Evolutionary conservation across 768 basidiomycete genomes (phyloP).

Genomic region (Boletellus ananas): DNA sequence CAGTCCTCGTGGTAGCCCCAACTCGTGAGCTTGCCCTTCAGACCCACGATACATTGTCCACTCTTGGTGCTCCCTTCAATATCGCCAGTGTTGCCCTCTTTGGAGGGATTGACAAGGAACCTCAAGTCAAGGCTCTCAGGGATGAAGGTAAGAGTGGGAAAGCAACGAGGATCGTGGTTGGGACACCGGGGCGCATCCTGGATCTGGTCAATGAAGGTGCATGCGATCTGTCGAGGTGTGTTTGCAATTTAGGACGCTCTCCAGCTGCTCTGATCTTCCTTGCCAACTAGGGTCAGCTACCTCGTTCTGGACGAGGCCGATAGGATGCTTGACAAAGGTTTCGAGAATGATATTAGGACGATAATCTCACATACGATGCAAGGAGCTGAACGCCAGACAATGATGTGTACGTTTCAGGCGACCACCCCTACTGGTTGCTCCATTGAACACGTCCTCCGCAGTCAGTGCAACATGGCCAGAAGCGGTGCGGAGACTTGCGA

Average conservation of each 20-base stretch:
- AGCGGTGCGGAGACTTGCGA: constrained; percentile 82
- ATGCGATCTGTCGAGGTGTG: constrained; percentile 76
- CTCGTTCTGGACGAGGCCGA: constrained; percentile 97
- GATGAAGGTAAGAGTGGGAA: constrained; percentile 48
- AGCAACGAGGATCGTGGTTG: constrained; percentile 78
- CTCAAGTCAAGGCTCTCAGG: constrained; percentile 69
- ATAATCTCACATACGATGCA: constrained; percentile 79
- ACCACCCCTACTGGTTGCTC: too few relatives aligned
- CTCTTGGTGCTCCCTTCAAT: constrained; percentile 68
- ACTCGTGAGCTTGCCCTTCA: constrained; percentile 96
- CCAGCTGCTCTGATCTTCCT: neutral
- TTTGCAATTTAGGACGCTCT: constrained; percentile 9
- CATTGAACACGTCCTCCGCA: constrained; percentile 25
- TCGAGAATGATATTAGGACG: constrained; percentile 93
- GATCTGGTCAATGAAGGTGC: constrained; percentile 88
- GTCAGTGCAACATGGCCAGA: constrained; percentile 99
- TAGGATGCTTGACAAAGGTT: constrained; percentile 96
- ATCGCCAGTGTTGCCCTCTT: constrained; percentile 85
- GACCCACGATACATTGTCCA: constrained; percentile 79
- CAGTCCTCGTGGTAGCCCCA: constrained; percentile 82
- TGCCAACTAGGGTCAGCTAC: constrained; percentile 65
- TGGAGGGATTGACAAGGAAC: constrained; percentile 90
- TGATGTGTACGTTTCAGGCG: constrained; percentile 75
- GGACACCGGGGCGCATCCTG: constrained; percentile 90
- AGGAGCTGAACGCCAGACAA: constrained; percentile 73